Evolutionary conservation across 345 rosid species (phyloP).

Genomic region (Draba incana): DNA sequence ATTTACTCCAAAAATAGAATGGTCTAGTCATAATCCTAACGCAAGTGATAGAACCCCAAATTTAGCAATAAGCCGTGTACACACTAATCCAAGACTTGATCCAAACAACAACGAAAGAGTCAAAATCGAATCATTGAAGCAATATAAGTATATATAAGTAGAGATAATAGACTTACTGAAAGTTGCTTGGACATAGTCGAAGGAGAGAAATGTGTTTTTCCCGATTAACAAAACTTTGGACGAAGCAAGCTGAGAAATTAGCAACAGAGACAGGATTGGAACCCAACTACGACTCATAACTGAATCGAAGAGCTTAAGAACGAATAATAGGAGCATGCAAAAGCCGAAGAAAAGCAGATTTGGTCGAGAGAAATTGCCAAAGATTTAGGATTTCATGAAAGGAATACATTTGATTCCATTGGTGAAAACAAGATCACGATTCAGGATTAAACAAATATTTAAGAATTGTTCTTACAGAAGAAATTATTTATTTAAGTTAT

Average conservation of each 20-base stretch:
- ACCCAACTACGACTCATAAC: slow-evolving; percentile 22
- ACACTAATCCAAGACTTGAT: neutral
- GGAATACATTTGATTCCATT: slow-evolving; percentile 72
- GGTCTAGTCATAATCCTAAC: neutral
- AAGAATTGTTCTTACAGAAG: neutral
- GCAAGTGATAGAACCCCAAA: neutral
- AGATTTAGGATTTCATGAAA: slow-evolving; percentile 39
- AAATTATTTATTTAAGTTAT: too few relatives aligned
- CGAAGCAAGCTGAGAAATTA: slow-evolving; percentile 33
- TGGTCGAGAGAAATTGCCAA: neutral
- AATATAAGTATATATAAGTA: neutral
- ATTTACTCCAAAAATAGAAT: too few relatives aligned
- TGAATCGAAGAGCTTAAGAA: too few relatives aligned
- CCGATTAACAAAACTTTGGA: slow-evolving; percentile 66
- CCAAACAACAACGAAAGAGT: neutral
- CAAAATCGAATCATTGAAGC: neutral
- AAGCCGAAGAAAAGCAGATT: neutral
- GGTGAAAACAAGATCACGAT: neutral
- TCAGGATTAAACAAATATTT: too few relatives aligned
- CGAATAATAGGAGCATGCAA: neutral
- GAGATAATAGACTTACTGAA: slow-evolving; percentile 51
- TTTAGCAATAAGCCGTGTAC: neutral
- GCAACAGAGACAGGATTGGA: slow-evolving; percentile 37
- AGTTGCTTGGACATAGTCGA: slow-evolving; percentile 68
- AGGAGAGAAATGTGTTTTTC: slow-evolving; percentile 57